Conservation (phyloP, 2,329 filamentous ascomycete genomes). For the Escovopsis sp. region DNA sequence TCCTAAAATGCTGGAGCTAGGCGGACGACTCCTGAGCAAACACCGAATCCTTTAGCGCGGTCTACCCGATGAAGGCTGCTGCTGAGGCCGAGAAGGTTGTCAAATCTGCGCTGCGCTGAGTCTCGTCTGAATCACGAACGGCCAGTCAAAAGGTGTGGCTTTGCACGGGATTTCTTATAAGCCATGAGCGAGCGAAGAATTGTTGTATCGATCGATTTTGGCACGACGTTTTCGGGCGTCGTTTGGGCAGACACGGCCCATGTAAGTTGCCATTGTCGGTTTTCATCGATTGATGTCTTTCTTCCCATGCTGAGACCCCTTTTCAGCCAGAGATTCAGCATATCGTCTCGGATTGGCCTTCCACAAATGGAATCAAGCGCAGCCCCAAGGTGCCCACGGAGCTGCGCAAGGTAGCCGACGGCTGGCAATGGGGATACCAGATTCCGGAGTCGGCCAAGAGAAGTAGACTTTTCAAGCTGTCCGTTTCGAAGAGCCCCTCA, state of each 20-base stretch:
- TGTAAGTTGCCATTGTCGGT: slow-evolving; percentile 12
- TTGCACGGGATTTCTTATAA: background rate
- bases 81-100: too few relatives aligned
- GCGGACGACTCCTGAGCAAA: too few relatives aligned
- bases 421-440: slow-evolving; percentile 36
- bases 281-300: slow-evolving; percentile 2
- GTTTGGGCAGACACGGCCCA: slow-evolving; percentile 32
- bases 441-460: slow-evolving; percentile 26
- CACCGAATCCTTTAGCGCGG: too few relatives aligned
- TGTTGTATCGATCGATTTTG: slow-evolving; percentile 40
- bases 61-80: too few relatives aligned
- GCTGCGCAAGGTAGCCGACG: slow-evolving; percentile 25
- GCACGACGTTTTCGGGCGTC: slow-evolving; percentile 41
- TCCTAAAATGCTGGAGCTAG: too few relatives aligned
- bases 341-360: slow-evolving; percentile 31
- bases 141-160: background rate
- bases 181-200: slow-evolving; percentile 25
- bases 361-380: slow-evolving; percentile 16
- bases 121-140: too few relatives aligned
- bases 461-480: slow-evolving; percentile 35
- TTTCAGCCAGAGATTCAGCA: slow-evolving; percentile 24
- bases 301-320: slow-evolving; percentile 11
- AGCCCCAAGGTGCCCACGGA: slow-evolving; percentile 35
- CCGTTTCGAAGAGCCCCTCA: slow-evolving; percentile 2
- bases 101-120: too few relatives aligned